Percentiles rank a stretch among this genome's conserved stretches.
These are phyloP conservation scores for Cadophora gregata DNA, from an alignment of 2,329 filamentous ascomycete species.

Conservation along the genomic window DNA sequence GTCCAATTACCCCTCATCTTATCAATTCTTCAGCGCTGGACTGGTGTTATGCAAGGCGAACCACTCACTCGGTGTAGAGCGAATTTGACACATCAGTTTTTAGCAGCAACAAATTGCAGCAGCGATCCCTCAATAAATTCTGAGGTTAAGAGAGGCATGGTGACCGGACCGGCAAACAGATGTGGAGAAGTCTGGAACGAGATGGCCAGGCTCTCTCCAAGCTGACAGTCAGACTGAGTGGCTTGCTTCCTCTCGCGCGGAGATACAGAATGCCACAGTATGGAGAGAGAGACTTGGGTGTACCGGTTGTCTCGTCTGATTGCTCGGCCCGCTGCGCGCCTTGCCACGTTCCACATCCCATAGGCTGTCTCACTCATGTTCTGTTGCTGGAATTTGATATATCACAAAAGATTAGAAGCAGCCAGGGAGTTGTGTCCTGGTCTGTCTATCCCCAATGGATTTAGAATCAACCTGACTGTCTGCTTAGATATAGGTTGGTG, in stretches of 20 bases:
- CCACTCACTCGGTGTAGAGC: constrained; percentile 11
- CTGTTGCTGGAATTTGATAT: background rate
- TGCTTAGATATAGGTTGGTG: background rate
- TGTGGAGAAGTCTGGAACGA: background rate
- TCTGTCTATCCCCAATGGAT: too few relatives aligned
- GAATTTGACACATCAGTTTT: constrained; percentile 5
- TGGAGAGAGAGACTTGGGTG: background rate
- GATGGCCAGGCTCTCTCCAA: background rate
- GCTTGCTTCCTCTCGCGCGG: constrained; percentile 10
- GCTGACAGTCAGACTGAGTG: background rate
- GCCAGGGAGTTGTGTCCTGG: background rate
- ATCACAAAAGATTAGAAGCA: background rate
- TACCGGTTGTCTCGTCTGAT: background rate
- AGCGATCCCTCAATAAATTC: background rate
- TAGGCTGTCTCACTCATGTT: background rate
- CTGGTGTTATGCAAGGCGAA: constrained; percentile 10
- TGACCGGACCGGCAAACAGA: background rate
- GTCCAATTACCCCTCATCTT: background rate
- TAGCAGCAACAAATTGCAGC: constrained; percentile 4
- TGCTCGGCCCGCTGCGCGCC: constrained; percentile 11
- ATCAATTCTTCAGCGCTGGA: background rate
- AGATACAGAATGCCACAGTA: constrained; percentile 5
- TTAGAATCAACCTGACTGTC: background rate
- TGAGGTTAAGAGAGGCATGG: background rate
- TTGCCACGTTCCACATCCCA: constrained; percentile 16